These are phyloP conservation scores for Solanum boliviense DNA, from an alignment of 257 asterid genomes.

Conservation along the genomic window DNA sequence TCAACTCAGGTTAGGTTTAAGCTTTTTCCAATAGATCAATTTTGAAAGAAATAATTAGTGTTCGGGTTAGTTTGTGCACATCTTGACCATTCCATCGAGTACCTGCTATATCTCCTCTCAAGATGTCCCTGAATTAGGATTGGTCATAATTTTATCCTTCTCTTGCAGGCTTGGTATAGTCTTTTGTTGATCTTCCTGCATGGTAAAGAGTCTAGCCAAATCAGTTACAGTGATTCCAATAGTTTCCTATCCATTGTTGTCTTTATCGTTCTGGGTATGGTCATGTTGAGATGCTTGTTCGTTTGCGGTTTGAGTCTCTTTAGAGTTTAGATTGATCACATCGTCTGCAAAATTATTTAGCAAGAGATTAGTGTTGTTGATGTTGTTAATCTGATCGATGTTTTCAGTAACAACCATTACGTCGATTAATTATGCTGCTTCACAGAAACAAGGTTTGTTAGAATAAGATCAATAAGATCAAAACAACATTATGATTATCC, in stretches of 20 bases:
- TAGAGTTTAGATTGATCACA: too few species aligned
- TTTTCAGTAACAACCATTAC: too few species aligned
- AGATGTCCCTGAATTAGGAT: neutral
- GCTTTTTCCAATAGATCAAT: too few species aligned
- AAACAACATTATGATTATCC: too few species aligned
- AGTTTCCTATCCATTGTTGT: neutral
- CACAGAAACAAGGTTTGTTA: too few species aligned
- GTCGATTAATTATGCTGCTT: too few species aligned
- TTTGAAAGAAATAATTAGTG: neutral
- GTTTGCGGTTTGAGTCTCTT: too few species aligned
- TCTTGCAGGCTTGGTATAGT: neutral
- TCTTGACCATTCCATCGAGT: too few species aligned
- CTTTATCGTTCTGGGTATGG: neutral
- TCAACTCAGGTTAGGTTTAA: too few species aligned
- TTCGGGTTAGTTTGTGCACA: neutral
- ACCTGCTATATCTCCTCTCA: neutral
- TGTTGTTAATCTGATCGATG: neutral
- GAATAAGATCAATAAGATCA: too few species aligned
- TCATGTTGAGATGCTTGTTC: too few species aligned
- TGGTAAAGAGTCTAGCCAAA: neutral
- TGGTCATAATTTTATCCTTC: neutral
- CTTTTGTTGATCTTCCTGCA: neutral
- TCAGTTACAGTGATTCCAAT: neutral
- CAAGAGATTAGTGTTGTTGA: neutral
- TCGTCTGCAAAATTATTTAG: too few species aligned